Percentiles rank a stretch among this genome's conserved stretches.
phyloP scores from a whole-genome alignment of 73 alveolate species.

The Blepharisma japonicum region DNA sequence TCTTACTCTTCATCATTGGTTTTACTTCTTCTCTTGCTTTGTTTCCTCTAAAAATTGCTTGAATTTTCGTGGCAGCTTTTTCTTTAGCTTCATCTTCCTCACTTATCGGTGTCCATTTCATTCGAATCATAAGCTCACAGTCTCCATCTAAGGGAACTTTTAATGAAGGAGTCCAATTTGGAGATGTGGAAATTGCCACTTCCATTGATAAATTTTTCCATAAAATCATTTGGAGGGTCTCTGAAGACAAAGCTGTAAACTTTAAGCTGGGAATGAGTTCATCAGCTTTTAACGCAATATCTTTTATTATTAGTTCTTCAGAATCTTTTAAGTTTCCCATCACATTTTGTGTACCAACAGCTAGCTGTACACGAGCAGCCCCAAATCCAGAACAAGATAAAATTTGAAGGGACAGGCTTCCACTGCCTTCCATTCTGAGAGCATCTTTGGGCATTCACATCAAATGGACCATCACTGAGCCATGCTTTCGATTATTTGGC shows the following conservation, averaged over 20 bases:
- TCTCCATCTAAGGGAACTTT: slow-evolving; percentile 10
- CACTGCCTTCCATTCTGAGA: slow-evolving; percentile 2
- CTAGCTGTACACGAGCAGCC: not conserved
- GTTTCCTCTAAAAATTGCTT: slow-evolving; percentile 15
- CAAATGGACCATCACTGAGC: slow-evolving; percentile 17
- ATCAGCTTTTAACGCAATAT: not conserved
- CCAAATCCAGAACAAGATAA: not conserved
- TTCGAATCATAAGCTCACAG: not conserved
- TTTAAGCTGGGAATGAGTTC: slow-evolving; percentile 10
- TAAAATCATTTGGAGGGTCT: not conserved
- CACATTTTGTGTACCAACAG: not conserved
- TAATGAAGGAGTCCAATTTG: not conserved
- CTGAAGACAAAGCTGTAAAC: not conserved
- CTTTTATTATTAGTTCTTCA: not conserved
- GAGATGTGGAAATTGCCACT: not conserved
- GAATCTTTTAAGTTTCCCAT: not conserved
- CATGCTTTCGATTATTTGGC: not conserved
- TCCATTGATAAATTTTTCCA: slow-evolving; percentile 22
- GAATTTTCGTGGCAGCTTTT: slow-evolving; percentile 19
- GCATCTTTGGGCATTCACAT: slow-evolving; percentile 26
- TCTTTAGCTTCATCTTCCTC: slow-evolving; percentile 16
- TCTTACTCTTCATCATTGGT: not conserved
- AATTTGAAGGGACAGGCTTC: not conserved
- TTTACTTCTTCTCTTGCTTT: slow-evolving; percentile 12
- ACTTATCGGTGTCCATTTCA: not conserved